Evolutionary conservation across 768 basidiomycete genomes (phyloP), one percentile per base, ranked within the genome.

Genomic region (Glaciozyma antarctica): DNA sequence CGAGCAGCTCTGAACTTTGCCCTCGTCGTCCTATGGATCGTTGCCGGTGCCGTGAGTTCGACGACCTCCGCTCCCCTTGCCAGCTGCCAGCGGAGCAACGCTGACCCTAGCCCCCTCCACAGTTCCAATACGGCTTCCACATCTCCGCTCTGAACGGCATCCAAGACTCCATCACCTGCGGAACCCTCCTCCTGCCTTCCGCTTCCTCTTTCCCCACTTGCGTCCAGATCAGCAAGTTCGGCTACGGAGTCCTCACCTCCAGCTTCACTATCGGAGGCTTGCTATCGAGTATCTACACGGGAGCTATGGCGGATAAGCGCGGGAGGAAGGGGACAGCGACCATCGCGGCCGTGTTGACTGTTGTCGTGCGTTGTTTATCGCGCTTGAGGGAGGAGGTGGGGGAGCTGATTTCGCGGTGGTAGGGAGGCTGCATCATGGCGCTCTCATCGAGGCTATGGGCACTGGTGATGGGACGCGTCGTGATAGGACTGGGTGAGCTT

Each of bases 261-360:
- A 77, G 88, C 32, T 95, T 90, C 78, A 92, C 91, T 2, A 76
- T 88, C 21, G 94, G 94, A 17, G 94, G 94, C 45, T 81, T 97
- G 30, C 66, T 85, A 21, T 91, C 90, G 12, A 89, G 88, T 73
- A 72, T 86, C 32, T 75, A 78, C 19, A 85, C 88, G 5, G 86
- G 86, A 72, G 73, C 82, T 24, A 72, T 85, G 63, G 87, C 88
- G 81, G 86, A 88, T 68, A 78, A 80, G 41, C 82, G 78, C 72
- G 90, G 91, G 3, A 82, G 89, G 38, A 86, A 81, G 64, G 84
- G 84, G 15, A 85, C 88, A 1, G 79, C 84, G 4, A 80, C 81
- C 34, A 64, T 82, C 38, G 88, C 84, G 60, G 81, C 87, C 2
- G 66, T 79, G 21, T 74, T 86, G 48, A 80, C 83, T 52, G 79